Base-by-base conservation (phyloP, 352 stramenopile species). In the Phytophthora sp. region DNA sequence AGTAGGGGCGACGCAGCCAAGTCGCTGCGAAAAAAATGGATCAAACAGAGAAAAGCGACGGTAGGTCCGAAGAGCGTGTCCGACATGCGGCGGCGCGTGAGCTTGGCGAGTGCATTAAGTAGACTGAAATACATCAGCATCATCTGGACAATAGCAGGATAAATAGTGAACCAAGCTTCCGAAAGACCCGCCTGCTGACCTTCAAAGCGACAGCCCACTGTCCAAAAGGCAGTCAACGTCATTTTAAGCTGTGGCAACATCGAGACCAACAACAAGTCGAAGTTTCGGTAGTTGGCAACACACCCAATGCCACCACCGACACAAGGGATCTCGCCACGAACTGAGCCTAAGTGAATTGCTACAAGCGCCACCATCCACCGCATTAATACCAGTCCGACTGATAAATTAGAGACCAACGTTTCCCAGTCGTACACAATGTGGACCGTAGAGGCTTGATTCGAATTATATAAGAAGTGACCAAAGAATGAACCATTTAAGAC, bases 121-220 rank as follows among this genome's bases (percentile, higher is more conserved):
- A 76, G 12, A 7, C 56, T 76, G 47, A 51, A 72, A 24, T 72
- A 65, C 24, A 76, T 53, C 2, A 76, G 20, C 27, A 72, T 50
- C 7, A 76, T 7, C 21, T 71, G 62, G 2, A 56, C 56, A 30
- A 71, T 75, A 0, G 62, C 51, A 11, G 68, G 68, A 30, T 75
- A 75, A 2, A 75, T 62, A 1, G 38, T 57, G 41, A 75, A 72
- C 63, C 67, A 72, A 4, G 68, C 41, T 16, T 76, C 55, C 1
- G 63, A 71, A 9, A 85, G 53, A 0, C 39, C 62, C 13, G 23
- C 18, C 29, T 82, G 73, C 16, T 82, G 56, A 1, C 77, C 77
- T 65, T 85, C 64, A 39, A 80, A 85, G 8, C 49, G 24, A 44
- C 71, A 80, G 4, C 77, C 71, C 16, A 66, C 42, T 3, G 62